Evolutionary conservation across 2,329 filamentous ascomycete species (phyloP).

Genomic region (Geoglossum cookeanum): DNA sequence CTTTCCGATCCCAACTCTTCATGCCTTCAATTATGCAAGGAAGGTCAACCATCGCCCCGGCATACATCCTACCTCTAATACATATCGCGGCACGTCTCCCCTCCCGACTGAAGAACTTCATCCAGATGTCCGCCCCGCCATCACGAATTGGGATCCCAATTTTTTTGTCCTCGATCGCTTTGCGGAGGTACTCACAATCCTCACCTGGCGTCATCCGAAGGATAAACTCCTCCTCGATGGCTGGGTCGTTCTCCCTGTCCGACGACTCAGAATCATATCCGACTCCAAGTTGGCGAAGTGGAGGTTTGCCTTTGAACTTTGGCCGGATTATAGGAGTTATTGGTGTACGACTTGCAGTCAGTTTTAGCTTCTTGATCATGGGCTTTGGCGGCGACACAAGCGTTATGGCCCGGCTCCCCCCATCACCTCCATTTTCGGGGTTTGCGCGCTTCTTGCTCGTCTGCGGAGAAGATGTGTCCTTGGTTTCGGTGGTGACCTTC

Average conservation of each 20-base stretch:
- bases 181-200: conserved; percentile 66
- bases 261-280: conserved; percentile 95
- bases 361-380: conserved; percentile 28
- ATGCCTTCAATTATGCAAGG: conserved; percentile 77
- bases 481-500: conserved; percentile 21
- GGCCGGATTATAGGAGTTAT: conserved; percentile 12
- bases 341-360: conserved; percentile 29
- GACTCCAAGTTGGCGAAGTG: conserved; percentile 55
- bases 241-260: conserved; percentile 70
- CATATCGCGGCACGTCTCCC: conserved; percentile 54
- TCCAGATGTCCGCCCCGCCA: conserved; percentile 56
- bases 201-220: conserved; percentile 73
- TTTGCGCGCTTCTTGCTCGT: conserved; percentile 32
- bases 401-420: conserved; percentile 21
- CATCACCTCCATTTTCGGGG: conserved; percentile 34
- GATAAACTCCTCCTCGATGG: conserved; percentile 77
- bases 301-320: conserved; percentile 39
- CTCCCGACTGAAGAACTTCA: conserved; percentile 61
- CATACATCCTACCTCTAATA: conserved; percentile 52
- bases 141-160: conserved; percentile 46
- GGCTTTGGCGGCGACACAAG: conserved; percentile 14
- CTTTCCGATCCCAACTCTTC: conserved; percentile 83
- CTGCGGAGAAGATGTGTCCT: conserved; percentile 18
- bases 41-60: conserved; percentile 61
- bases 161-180: conserved; percentile 55